phyloP scores from a whole-genome alignment of 1,284 basidiomycete species.

The Schizopora paradoxa region DNA sequence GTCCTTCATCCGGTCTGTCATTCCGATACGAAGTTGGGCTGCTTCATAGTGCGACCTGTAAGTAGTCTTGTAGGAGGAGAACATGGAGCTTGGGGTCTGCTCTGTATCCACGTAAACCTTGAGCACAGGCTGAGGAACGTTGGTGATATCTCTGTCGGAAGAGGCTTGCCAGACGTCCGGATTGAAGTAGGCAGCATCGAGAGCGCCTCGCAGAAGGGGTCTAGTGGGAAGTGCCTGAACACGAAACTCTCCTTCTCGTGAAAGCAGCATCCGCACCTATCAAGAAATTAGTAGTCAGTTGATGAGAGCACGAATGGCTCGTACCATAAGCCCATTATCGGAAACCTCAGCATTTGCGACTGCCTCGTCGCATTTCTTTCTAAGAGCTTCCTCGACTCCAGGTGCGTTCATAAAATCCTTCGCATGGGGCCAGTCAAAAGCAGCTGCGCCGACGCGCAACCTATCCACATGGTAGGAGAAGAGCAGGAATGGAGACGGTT shows the following conservation, averaged over 20 bases:
- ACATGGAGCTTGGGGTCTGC: slow-evolving; percentile 47
- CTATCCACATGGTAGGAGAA: slow-evolving; percentile 56
- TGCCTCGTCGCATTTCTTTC: slow-evolving; percentile 37
- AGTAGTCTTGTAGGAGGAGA: slow-evolving; percentile 68
- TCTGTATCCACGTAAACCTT: slow-evolving; percentile 48
- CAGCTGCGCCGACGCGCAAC: slow-evolving; percentile 41
- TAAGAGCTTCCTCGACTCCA: slow-evolving; percentile 33
- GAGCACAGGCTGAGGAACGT: slow-evolving; percentile 25
- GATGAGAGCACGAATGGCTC: too few relatives aligned
- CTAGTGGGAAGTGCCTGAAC: slow-evolving; percentile 37
- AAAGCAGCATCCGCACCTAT: slow-evolving; percentile 56
- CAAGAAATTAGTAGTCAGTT: slow-evolving; percentile 1
- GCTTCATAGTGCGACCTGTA: slow-evolving; percentile 50
- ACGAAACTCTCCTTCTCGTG: slow-evolving; percentile 38
- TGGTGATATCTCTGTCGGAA: too few relatives aligned
- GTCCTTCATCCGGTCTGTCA: slow-evolving; percentile 39
- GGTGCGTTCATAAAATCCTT: slow-evolving; percentile 26
- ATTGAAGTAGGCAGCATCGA: slow-evolving; percentile 33
- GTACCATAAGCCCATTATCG: slow-evolving; percentile 10
- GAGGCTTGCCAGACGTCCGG: slow-evolving; percentile 23
- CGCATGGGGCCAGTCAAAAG: slow-evolving; percentile 45
- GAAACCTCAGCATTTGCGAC: slow-evolving; percentile 26
- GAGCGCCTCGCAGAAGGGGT: slow-evolving; percentile 41
- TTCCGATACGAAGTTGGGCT: slow-evolving; percentile 49
- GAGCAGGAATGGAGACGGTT: slow-evolving; percentile 51